Evolutionary conservation across 345 rosid genomes (phyloP), one percentile per base, ranked within the genome.

Genomic region (Cardamine resedifolia): DNA sequence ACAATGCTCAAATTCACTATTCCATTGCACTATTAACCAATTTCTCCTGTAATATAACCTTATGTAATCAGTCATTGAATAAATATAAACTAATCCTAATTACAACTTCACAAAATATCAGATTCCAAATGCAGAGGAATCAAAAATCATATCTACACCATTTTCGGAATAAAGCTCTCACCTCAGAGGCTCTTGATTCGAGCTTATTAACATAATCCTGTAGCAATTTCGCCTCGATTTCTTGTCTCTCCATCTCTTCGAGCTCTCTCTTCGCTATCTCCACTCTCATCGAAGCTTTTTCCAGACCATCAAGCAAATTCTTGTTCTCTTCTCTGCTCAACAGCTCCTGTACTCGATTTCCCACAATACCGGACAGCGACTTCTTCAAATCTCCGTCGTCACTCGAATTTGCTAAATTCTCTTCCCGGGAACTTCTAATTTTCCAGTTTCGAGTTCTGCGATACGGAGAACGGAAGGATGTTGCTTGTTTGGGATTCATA

Each of bases 171-270:
- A 28, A 34, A 10, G 1, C 2, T 38, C 74, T 67, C 19, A 90
- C 94, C 96, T 90, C 86, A n/a, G 83, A 73, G 28, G 88, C 94
- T 83, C 85, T 86, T 64, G 62, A 60, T 77, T 90, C 85, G 45
- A 86, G 91, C 75, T 85, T 67, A 52, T 78, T 79, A 59, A 88
- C 73, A 64, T 91, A 84, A 66, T 76, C 80, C 71, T 81, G 81
- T 64, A 82, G 19, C 73, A 71, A 71, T 52, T 73, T 77, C 31
- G 91, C 88, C 72, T 90, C 92, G 52, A 83, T 65, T 44, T 87
- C 88, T 79, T 85, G 91, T 58, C 83, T 83, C 83, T 86, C 86
- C 58, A 94, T 90, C 82, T 90, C 95, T 7, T 79, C 85, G 28
- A 94, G 90, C 66, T 84, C 84, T 71, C 72, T 75, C 82, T 75